A percentile compares a stretch with the other conserved stretches of the same genome.
Conservation (phyloP, 768 basidiomycete species). For the Psilocybe azurescens region DNA sequence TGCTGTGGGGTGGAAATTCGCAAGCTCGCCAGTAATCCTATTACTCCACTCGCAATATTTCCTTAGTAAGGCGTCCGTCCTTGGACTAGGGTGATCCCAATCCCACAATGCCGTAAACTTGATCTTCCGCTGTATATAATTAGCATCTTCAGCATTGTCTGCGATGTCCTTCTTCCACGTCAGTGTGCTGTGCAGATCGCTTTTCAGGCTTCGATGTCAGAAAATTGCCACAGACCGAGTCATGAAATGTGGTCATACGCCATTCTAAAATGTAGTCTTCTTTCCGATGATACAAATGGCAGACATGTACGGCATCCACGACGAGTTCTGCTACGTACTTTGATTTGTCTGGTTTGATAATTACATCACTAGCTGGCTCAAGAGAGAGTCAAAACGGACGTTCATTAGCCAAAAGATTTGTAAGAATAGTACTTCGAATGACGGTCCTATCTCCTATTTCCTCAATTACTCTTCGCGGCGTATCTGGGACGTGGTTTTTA, state of each 20-base stretch:
- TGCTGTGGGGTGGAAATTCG: too few species aligned
- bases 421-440: too few species aligned
- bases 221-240: neutral
- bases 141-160: neutral
- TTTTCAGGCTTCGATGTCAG: neutral
- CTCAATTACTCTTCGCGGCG: neutral
- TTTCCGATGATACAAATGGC: neutral
- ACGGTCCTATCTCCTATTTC: too few species aligned
- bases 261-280: neutral
- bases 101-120: neutral
- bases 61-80: neutral
- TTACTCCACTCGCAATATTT: neutral
- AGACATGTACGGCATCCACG: too few species aligned
- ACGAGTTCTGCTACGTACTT: too few species aligned
- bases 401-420: too few species aligned
- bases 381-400: too few species aligned
- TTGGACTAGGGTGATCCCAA: neutral
- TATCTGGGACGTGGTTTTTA: neutral
- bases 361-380: too few species aligned
- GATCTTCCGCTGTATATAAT: neutral
- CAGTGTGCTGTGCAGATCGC: neutral
- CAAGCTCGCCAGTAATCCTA: neutral
- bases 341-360: too few species aligned
- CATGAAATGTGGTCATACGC: neutral
- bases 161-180: neutral